Percentiles rank a stretch among this genome's conserved stretches.
Evolutionary conservation across 2,329 filamentous ascomycete species (phyloP).

Genomic region (Ambrosiella cleistominuta): DNA sequence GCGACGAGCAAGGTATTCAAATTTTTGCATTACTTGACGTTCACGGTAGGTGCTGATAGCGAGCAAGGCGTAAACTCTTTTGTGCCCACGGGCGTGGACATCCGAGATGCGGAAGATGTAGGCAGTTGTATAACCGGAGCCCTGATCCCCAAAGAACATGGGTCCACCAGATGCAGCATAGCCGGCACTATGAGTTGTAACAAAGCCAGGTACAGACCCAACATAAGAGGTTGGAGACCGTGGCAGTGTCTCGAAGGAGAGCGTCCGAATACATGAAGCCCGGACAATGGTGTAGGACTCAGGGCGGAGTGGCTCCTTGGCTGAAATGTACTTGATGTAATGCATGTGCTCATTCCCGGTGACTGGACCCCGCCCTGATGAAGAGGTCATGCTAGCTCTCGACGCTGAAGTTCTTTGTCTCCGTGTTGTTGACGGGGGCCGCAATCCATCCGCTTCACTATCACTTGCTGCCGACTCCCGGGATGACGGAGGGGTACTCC

Average conservation of each 20-base stretch:
- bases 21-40: constrained; percentile 47
- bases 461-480: constrained; percentile 31
- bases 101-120: constrained; percentile 55
- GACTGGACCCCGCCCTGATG: constrained; percentile 23
- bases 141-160: constrained; percentile 50
- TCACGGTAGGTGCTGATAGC: constrained; percentile 49
- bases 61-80: constrained; percentile 51
- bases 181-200: constrained; percentile 36
- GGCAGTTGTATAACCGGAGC: constrained; percentile 49
- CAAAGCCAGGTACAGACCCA: constrained; percentile 27
- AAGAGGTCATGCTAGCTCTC: constrained; percentile 31
- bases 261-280: constrained; percentile 46
- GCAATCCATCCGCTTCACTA: constrained; percentile 32
- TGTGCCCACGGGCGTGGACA: constrained; percentile 47
- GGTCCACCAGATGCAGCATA: constrained; percentile 43
- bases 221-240: constrained; percentile 26
- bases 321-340: constrained; percentile 51
- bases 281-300: constrained; percentile 50
- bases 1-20: constrained; percentile 41
- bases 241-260: constrained; percentile 49
- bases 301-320: constrained; percentile 43
- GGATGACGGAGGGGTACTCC: constrained; percentile 32
- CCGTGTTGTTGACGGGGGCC: constrained; percentile 18
- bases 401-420: constrained; percentile 26
- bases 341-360: constrained; percentile 34